A percentile compares a stretch with the other conserved stretches of the same genome.
phyloP scores from a whole-genome alignment of 139 green algal genomes.

The Chlorella vulgaris region DNA sequence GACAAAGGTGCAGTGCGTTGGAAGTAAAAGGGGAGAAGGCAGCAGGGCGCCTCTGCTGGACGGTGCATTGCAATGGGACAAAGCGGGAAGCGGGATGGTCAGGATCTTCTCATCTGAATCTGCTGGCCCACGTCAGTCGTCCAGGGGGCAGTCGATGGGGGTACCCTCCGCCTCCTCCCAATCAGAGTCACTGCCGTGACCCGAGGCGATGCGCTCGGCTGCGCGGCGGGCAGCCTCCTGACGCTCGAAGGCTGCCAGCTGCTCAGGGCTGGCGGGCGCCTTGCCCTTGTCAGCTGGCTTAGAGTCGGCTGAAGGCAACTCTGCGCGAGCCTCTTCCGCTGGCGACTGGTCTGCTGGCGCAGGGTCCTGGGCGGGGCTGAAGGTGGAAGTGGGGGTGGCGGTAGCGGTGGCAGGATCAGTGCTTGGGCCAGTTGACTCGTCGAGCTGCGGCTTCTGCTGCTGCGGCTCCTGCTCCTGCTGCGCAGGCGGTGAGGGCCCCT shows the following conservation, averaged over 20 bases:
- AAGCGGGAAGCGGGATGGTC: no score
- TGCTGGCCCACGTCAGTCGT: no score
- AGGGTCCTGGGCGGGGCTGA: neutral
- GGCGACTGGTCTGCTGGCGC: neutral
- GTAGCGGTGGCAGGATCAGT: neutral
- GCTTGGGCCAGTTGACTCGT: no score
- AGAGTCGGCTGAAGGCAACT: neutral
- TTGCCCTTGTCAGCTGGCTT: constrained; percentile 23
- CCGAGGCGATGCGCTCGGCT: constrained; percentile 16
- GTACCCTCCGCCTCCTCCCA: constrained; percentile 13
- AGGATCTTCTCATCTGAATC: no score
- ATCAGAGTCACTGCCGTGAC: constrained; percentile 1
- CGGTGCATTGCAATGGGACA: no score
- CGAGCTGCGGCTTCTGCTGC: neutral
- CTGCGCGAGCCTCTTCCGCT: neutral
- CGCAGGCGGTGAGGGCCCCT: no score
- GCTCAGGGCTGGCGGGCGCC: neutral
- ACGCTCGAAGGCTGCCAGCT: neutral
- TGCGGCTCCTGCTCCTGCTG: no score
- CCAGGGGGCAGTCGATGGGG: constrained; percentile 4
- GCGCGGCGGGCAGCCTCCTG: neutral
- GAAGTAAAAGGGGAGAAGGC: no score
- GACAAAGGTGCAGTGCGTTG: no score
- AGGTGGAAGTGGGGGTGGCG: neutral
- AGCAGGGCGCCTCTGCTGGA: no score